Evolutionary conservation across 2,329 filamentous ascomycete genomes (phyloP).

Genomic region (Eutypella sp.): DNA sequence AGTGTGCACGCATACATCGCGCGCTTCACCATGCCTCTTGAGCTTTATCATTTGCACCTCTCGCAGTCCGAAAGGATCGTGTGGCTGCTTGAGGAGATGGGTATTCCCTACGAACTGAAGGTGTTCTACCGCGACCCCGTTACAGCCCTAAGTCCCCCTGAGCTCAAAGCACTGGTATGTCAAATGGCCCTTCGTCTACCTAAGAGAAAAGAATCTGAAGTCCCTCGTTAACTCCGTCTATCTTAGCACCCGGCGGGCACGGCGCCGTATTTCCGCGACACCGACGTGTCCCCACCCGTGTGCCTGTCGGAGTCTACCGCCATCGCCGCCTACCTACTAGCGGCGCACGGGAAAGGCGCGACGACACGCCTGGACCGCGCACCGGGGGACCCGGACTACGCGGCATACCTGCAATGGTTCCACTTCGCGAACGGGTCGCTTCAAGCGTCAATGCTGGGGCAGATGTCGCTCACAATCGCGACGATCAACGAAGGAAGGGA

Average conservation of each 20-base stretch:
- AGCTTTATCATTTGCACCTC: constrained; percentile 47
- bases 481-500: not conserved
- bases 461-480: constrained; percentile 1
- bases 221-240: not conserved
- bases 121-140: constrained; percentile 2
- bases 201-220: not conserved
- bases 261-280: constrained; percentile 6
- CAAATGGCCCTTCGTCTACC: not conserved
- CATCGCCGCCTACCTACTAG: constrained; percentile 3
- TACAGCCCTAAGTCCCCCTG: constrained; percentile 4
- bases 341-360: not conserved
- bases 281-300: not conserved
- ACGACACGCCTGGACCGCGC: constrained; percentile 1
- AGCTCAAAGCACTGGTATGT: constrained; percentile 6
- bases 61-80: constrained; percentile 60
- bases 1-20: no score
- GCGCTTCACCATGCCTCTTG: not conserved
- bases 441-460: constrained; percentile 1
- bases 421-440: constrained; percentile 7
- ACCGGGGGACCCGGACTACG: constrained; percentile 3
- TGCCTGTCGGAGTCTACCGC: constrained; percentile 3
- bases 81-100: constrained; percentile 61
- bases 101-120: constrained; percentile 39
- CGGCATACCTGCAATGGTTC: constrained; percentile 6
- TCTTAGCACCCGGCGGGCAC: constrained; percentile 4